A percentile compares a stretch with the other conserved stretches of the same genome.
phyloP scores from a whole-genome alignment of 495 filamentous ascomycete species.

The Hypoxylon perforatum region DNA sequence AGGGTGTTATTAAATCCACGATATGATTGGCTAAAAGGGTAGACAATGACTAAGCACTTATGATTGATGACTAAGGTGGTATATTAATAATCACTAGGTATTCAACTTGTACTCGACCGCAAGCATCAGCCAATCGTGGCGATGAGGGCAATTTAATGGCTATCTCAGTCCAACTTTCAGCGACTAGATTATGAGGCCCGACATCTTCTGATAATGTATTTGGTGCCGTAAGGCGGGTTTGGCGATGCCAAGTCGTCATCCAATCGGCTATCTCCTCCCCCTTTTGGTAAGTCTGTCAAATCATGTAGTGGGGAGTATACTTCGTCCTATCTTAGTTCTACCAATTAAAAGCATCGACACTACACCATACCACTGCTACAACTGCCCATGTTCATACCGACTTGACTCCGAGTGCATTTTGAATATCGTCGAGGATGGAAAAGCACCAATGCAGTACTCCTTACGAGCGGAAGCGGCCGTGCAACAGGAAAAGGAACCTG shows the following conservation, averaged over 20 bases:
- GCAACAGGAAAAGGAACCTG: constrained; percentile 3
- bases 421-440: constrained; percentile 23
- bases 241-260: constrained; percentile 2
- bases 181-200: no score
- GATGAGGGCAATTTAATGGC: no score
- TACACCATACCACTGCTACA: neutral
- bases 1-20: no score
- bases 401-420: neutral
- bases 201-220: no score
- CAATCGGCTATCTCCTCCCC: constrained; percentile 14
- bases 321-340: neutral
- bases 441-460: constrained; percentile 10
- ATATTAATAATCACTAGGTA: no score
- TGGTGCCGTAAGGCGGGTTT: no score
- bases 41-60: no score
- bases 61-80: no score
- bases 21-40: no score
- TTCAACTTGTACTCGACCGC: no score
- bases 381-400: neutral
- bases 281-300: constrained; percentile 7
- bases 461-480: neutral
- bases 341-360: constrained; percentile 4
- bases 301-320: neutral
- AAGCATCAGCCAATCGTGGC: no score
- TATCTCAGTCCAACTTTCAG: no score